Evolutionary conservation across 2,329 filamentous ascomycete species (phyloP).

Genomic region (Penicillium oxalicum): DNA sequence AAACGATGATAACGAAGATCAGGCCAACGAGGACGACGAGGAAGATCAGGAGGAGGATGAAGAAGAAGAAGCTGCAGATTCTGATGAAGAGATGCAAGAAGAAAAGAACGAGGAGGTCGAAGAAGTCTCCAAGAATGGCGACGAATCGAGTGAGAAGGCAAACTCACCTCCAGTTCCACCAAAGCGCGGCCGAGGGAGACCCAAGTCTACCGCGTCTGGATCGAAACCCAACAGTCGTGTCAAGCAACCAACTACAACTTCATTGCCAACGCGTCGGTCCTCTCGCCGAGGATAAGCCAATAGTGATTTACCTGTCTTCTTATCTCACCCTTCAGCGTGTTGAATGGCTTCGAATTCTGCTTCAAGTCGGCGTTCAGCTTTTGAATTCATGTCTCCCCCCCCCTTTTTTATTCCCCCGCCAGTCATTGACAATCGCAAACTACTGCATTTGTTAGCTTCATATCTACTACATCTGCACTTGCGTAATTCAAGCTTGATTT

Average conservation of each 20-base stretch:
- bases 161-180: conserved; percentile 12
- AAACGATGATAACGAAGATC: conserved; percentile 15
- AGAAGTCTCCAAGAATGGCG: conserved; percentile 14
- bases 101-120: conserved; percentile 19
- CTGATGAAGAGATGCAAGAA: conserved; percentile 24
- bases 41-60: conserved; percentile 26
- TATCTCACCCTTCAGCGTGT: no score
- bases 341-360: no score
- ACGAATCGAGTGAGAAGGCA: conserved; percentile 17
- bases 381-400: not conserved
- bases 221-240: conserved; percentile 4
- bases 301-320: not conserved
- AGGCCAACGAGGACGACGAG: conserved; percentile 16
- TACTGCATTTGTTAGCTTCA: not conserved
- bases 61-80: conserved; percentile 14
- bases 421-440: not conserved
- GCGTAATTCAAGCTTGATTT: not conserved
- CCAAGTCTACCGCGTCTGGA: conserved; percentile 1
- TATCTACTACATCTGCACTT: conserved; percentile 2
- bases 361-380: not conserved
- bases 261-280: conserved; percentile 18
- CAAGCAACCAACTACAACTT: conserved; percentile 12
- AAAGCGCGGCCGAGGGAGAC: conserved; percentile 10
- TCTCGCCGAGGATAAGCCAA: conserved; percentile 16
- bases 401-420: conserved; percentile 1